Percentiles rank a stretch among this genome's conserved stretches.
Conservation (phyloP, 2,329 filamentous ascomycete species). For the Colletotrichum horii region DNA sequence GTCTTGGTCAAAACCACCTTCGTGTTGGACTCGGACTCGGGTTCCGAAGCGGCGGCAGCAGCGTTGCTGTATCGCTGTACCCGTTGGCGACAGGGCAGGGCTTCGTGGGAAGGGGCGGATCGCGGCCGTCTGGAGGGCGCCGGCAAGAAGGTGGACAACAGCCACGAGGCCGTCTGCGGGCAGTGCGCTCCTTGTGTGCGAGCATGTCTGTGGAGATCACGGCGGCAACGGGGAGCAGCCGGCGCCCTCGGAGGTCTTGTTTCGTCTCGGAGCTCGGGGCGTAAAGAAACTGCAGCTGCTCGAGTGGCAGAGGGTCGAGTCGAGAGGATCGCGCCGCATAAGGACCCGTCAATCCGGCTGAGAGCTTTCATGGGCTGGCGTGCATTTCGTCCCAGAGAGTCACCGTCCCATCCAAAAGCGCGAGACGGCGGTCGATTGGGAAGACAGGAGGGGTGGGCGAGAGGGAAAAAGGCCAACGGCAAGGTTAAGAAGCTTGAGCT, state of each 20-base stretch:
- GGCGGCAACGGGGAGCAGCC: not conserved
- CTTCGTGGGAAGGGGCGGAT: slow-evolving; percentile 3
- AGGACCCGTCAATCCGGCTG: slow-evolving; percentile 64
- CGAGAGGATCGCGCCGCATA: slow-evolving; percentile 60
- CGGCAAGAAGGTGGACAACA: slow-evolving; percentile 45
- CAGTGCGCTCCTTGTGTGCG: slow-evolving; percentile 25
- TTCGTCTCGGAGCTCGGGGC: slow-evolving; percentile 6
- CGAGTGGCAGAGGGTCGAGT: slow-evolving; percentile 40
- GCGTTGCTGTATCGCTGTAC: slow-evolving; percentile 12
- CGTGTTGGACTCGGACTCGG: slow-evolving; percentile 19
- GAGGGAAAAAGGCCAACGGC: not conserved
- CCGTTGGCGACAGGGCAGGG: not conserved
- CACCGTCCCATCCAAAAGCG: slow-evolving; percentile 17
- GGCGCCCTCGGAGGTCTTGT: slow-evolving; percentile 14
- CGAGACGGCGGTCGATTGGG: not conserved
- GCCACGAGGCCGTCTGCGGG: slow-evolving; percentile 40
- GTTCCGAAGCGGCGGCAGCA: slow-evolving; percentile 16
- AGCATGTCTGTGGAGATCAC: not conserved
- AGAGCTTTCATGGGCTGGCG: slow-evolving; percentile 65
- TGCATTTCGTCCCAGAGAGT: slow-evolving; percentile 40
- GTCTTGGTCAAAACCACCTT: not conserved
- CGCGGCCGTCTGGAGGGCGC: slow-evolving; percentile 25
- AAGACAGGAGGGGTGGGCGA: not conserved
- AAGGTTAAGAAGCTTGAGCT: slow-evolving; percentile 3
- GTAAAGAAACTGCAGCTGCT: slow-evolving; percentile 10